Base-by-base conservation (phyloP, 2,329 filamentous ascomycete species). In the Aspergillus sp. region DNA sequence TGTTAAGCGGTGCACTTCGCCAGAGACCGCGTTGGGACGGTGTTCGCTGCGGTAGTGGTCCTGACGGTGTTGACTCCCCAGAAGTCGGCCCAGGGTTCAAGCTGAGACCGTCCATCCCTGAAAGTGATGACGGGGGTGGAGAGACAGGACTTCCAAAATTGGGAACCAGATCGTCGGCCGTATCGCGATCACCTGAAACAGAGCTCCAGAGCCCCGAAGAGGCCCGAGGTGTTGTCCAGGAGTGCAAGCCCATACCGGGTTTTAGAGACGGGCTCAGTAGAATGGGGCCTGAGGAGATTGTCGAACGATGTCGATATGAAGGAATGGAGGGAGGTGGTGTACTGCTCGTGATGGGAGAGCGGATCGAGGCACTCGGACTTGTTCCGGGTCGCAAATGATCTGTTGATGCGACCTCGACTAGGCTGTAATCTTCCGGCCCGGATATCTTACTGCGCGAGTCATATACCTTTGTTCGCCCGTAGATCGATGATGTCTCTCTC, bases 401-500 rank as follows among this genome's bases (percentile, higher is more conserved):
- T 14, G 82, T 80, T 0, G 85, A 87, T 12, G 84, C 83, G 33
- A 85, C 74, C 27, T 87, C 69, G 63, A 82, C 83, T 73, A 88
- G 77, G 33, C 84, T 80, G 66, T 86, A 88, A 11, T 81, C 75
- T 3, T 81, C 77, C n/a, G 81, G 75, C 35, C 84, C 63, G 5
- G 68, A 66, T 17, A 46, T 60, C 23, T 64, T 52, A 31, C 35
- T 43, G 14, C 15, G 11, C 12, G 52, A 27, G 11, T 48, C 41
- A 21, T 55, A 62, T 33, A 43, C 47, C 15, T 39, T 31, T 9
- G 60, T 49, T 5, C 59, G 48, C 31, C 61, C 50, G 46, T 52
- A 50, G 21, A 56, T 45, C 11, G 60, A 57, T 37, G 52, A 44
- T 2, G 55, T n/a, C 15, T 62, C 59, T 40, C 57, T 61, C 31